Evolutionary conservation across 352 stramenopile species (phyloP).

Genomic region (Plasmopara viticola): DNA sequence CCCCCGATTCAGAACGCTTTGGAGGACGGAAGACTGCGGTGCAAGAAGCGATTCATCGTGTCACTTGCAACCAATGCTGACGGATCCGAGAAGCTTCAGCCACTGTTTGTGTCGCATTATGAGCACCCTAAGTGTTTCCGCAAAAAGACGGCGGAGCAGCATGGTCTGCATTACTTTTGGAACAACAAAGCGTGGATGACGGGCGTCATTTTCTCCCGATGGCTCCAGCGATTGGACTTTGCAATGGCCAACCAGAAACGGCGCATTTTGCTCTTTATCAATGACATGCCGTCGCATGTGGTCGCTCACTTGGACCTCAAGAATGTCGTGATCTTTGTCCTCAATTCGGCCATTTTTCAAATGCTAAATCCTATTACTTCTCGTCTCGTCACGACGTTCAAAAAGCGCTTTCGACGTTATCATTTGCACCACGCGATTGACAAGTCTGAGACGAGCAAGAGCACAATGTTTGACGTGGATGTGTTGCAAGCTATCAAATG

Average conservation of each 20-base stretch:
- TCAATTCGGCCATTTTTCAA: constrained; percentile 38
- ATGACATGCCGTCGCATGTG: constrained; percentile 71
- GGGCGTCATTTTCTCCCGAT: constrained; percentile 77
- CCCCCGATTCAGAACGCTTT: constrained; percentile 40
- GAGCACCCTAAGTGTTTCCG: constrained; percentile 72
- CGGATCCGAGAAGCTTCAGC: constrained; percentile 69
- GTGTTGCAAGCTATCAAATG: constrained; percentile 80
- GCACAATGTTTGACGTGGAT: constrained; percentile 49
- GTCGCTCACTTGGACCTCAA: constrained; percentile 70
- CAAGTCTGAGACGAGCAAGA: constrained; percentile 41
- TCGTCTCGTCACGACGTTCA: constrained; percentile 54
- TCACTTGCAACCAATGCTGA: constrained; percentile 63
- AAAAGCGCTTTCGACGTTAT: constrained; percentile 69
- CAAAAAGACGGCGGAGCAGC: constrained; percentile 70
- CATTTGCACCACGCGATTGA: constrained; percentile 64
- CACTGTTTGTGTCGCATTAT: constrained; percentile 75
- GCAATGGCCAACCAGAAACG: constrained; percentile 72
- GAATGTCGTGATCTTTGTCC: constrained; percentile 64
- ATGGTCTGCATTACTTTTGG: constrained; percentile 77
- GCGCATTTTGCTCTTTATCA: constrained; percentile 70
- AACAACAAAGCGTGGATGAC: constrained; percentile 84
- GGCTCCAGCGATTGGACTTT: constrained; percentile 75
- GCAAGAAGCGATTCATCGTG: constrained; percentile 68
- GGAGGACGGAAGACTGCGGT: constrained; percentile 43
- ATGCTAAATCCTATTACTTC: constrained; percentile 68